Evolutionary conservation across 768 basidiomycete species (phyloP), one percentile per base, ranked within the genome.

Genomic region (Arthromyces matolae): DNA sequence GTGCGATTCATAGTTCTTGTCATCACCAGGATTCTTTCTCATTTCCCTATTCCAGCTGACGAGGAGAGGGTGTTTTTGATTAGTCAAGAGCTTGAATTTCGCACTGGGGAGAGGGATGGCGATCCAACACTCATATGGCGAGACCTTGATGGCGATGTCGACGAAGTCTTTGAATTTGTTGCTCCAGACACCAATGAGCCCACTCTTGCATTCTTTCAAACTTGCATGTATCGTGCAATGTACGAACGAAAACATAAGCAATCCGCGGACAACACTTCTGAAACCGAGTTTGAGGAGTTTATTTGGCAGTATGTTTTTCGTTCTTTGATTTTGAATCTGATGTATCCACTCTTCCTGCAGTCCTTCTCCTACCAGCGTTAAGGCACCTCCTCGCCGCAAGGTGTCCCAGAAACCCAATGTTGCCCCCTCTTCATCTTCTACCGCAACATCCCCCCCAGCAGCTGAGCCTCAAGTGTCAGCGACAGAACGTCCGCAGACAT

Each of bases 161-260:
- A 94, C 57, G 95, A 97, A 61, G 77, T 90, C 44, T 97, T 88
- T 63, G 94, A 97, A 65, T 98, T 94, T 63, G 86, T 96, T 14
- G 85, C 89, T 22, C 73, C 81, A 3, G 78, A 76, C 10, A 84
- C 84, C 4, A 92, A 91, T 37, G 83, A 81, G 42, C 86, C 89
- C 1, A 94, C 91, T 0, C 80, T 84, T 38, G 85, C 80, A 13
- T 88, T 93, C 64, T 96, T 98, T 62, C 93, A 97, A 69, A 84
- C 84, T 20, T 90, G 93, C 68, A 88, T 97, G 77, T 89, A 95
- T 58, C 83, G 90, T 23, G 95, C 95, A 49, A 93, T 98, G 84
- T 98, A 86, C 65, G 96, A 99, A 63, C 81, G 93, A 68, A 94
- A 93, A 71, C 86, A 87, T 71, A 84, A 76, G 57, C 71, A 57